phyloP scores from a whole-genome alignment of 2,329 filamentous ascomycete genomes.

The Neopestalotiopsis sp. region DNA sequence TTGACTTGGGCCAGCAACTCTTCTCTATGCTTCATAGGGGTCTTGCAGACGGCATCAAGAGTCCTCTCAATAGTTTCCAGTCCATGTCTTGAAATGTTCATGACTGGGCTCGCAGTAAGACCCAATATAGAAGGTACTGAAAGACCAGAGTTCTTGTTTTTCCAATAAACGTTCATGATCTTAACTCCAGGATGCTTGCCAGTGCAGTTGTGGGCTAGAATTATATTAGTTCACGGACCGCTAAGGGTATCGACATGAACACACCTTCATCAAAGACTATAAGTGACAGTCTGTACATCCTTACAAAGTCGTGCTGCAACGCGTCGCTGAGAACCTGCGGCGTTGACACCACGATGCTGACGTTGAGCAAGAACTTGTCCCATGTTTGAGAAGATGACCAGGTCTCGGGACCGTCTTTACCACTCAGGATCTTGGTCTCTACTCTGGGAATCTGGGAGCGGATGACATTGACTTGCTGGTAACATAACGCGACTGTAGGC shows the following conservation, averaged over 20 bases:
- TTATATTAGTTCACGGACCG: conserved; percentile 19
- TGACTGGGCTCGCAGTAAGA: conserved; percentile 80
- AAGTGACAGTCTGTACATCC: conserved; percentile 66
- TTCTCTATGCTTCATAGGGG: conserved; percentile 70
- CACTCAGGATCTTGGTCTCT: conserved; percentile 67
- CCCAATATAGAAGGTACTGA: conserved; percentile 73
- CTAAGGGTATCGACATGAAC: conserved; percentile 19
- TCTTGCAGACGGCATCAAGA: conserved; percentile 71
- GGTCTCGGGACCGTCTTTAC: conserved; percentile 71
- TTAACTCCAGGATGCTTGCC: conserved; percentile 67
- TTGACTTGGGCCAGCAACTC: conserved; percentile 75
- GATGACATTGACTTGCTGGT: conserved; percentile 70
- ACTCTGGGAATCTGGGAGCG: conserved; percentile 63
- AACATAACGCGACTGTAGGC: conserved; percentile 70
- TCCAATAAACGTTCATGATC: conserved; percentile 78
- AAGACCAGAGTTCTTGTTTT: conserved; percentile 42
- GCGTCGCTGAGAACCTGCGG: conserved; percentile 78
- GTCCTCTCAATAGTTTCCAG: conserved; percentile 71
- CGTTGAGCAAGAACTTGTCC: conserved; percentile 67
- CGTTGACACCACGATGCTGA: conserved; percentile 79
- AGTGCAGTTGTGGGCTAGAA: conserved; percentile 74
- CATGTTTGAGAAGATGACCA: conserved; percentile 75
- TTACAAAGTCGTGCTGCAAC: conserved; percentile 75
- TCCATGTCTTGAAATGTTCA: conserved; percentile 59
- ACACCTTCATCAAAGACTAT: conserved; percentile 85